phyloP scores from a whole-genome alignment of 2,329 filamentous ascomycete species.

The Cadophora sp. region DNA sequence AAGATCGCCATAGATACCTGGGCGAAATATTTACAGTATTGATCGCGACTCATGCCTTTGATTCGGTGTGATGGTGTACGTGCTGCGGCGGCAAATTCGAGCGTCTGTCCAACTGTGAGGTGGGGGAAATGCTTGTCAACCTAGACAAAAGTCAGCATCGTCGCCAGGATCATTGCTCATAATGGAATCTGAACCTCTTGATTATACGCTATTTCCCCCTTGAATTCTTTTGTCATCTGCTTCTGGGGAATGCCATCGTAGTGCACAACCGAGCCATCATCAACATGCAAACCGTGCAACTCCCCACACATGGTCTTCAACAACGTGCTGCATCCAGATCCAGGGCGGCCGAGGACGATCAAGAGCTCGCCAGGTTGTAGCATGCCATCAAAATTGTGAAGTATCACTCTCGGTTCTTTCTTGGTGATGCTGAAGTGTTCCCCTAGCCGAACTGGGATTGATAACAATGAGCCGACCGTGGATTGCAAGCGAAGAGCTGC shows the following conservation, averaged over 20 bases:
- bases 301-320: constrained; percentile 67
- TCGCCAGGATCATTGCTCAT: no score
- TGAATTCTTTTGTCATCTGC: constrained; percentile 65
- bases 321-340: constrained; percentile 68
- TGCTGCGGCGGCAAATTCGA: constrained; percentile 74
- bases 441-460: constrained; percentile 62
- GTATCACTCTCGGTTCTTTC: constrained; percentile 61
- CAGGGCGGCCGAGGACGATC: constrained; percentile 71
- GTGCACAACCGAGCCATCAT: constrained; percentile 58
- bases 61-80: constrained; percentile 68
- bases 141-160: neutral
- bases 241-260: constrained; percentile 62
- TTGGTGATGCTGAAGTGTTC: constrained; percentile 55
- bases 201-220: constrained; percentile 74
- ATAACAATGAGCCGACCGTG: constrained; percentile 66
- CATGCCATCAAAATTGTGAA: constrained; percentile 68
- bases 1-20: constrained; percentile 75
- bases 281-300: constrained; percentile 62
- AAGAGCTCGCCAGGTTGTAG: constrained; percentile 70
- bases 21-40: constrained; percentile 51
- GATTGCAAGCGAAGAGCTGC: constrained; percentile 71
- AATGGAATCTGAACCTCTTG: constrained; percentile 57
- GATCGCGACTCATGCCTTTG: constrained; percentile 62
- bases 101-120: constrained; percentile 76
- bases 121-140: constrained; percentile 78